Percentiles rank a stretch among this genome's conserved stretches.
Conservation (phyloP, 345 rosid species). For the Pugionium cornutum region DNA sequence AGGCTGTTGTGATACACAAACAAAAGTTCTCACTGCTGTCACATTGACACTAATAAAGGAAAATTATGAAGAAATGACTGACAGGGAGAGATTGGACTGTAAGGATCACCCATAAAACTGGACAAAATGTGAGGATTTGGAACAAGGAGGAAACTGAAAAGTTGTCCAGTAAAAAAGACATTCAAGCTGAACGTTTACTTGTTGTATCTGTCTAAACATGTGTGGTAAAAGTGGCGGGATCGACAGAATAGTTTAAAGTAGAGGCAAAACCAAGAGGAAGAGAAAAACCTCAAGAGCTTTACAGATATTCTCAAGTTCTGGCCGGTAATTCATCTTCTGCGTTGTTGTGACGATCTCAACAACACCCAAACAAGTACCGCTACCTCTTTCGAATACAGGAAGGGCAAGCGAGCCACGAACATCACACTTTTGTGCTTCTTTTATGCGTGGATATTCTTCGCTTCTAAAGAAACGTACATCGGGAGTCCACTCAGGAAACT, state of each 20-base stretch:
- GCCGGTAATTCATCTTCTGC: slow-evolving; percentile 63
- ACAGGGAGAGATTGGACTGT: background rate
- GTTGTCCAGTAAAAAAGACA: slow-evolving; percentile 5
- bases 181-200: background rate
- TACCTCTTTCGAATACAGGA: slow-evolving; percentile 82
- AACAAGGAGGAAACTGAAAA: background rate
- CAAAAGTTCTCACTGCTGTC: slow-evolving; percentile 1
- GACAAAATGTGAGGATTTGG: too few species aligned
- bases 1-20: slow-evolving; percentile 20
- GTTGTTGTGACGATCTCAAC: slow-evolving; percentile 84
- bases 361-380: slow-evolving; percentile 81
- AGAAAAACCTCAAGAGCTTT: slow-evolving; percentile 83
- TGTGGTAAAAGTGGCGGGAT: background rate
- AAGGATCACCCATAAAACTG: background rate
- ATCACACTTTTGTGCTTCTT: slow-evolving; percentile 59
- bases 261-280: slow-evolving; percentile 18
- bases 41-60: background rate
- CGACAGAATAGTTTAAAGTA: slow-evolving; percentile 8
- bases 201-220: background rate
- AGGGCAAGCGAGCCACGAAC: slow-evolving; percentile 83
- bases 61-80: background rate
- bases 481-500: too few species aligned
- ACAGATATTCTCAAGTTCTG: slow-evolving; percentile 78
- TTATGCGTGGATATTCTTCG: background rate
- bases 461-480: too few species aligned